phyloP scores from a whole-genome alignment of 306 rosid genomes.

The Cicer arietinum region DNA sequence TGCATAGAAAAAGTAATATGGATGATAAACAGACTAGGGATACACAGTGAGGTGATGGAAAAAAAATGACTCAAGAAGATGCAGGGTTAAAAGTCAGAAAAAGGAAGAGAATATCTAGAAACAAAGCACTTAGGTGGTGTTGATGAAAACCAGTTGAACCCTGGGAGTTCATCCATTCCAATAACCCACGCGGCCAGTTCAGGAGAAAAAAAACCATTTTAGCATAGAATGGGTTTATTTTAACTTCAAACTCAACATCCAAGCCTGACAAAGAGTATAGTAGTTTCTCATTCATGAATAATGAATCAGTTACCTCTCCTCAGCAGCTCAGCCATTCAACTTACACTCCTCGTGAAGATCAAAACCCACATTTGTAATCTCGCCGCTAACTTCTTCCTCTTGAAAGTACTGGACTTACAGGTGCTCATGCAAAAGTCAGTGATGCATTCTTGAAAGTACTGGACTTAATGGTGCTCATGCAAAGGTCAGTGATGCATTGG shows the following conservation, averaged over 20 bases:
- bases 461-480: constrained; percentile 68
- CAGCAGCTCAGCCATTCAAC: constrained; percentile 43
- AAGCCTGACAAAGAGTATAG: constrained; percentile 37
- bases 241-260: constrained; percentile 40
- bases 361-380: constrained; percentile 49
- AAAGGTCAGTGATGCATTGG: constrained; percentile 76
- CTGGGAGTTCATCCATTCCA: constrained; percentile 43
- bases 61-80: constrained; percentile 41
- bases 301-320: constrained; percentile 43
- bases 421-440: constrained; percentile 84
- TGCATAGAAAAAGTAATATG: constrained; percentile 40
- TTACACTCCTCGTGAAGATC: constrained; percentile 42
- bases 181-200: constrained; percentile 40
- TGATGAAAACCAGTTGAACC: constrained; percentile 44
- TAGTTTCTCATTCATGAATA: constrained; percentile 42
- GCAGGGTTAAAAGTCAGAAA: constrained; percentile 51
- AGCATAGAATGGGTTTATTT: constrained; percentile 36
- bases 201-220: constrained; percentile 34
- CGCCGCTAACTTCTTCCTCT: constrained; percentile 62
- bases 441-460: constrained; percentile 59
- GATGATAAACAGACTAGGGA: constrained; percentile 44
- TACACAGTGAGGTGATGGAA: constrained; percentile 31
- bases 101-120: constrained; percentile 49
- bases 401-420: constrained; percentile 57
- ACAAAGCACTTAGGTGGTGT: constrained; percentile 42